Evolutionary conservation across 108 stramenopile genomes (phyloP).

Genomic region (Nitzschia palea): DNA sequence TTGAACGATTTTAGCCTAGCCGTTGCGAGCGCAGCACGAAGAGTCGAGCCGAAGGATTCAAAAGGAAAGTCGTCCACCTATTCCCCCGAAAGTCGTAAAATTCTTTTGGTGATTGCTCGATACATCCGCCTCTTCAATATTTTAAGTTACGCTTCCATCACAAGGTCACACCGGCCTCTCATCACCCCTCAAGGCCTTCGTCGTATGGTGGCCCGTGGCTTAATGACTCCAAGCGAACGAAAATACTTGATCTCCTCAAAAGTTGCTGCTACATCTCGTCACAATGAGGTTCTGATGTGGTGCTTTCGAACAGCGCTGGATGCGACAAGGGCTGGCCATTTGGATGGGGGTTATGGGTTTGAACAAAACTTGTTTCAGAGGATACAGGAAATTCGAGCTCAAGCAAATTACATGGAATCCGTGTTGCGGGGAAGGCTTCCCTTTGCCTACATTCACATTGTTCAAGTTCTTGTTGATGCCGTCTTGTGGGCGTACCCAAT

Average conservation of each 20-base stretch:
- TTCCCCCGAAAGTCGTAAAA: constrained; percentile 20
- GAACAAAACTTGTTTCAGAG: constrained; percentile 26
- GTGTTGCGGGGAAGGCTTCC: constrained; percentile 39
- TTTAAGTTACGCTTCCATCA: constrained; percentile 37
- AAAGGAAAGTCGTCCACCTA: constrained; percentile 5
- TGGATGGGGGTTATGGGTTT: constrained; percentile 34
- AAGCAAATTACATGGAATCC: constrained; percentile 17
- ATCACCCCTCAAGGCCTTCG: constrained; percentile 40
- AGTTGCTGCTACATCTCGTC: constrained; percentile 25
- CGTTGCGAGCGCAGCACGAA: constrained; percentile 23
- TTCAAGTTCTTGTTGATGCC: constrained; percentile 47
- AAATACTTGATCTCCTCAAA: constrained; percentile 13
- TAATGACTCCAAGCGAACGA: constrained; percentile 28
- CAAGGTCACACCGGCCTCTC: constrained; percentile 34
- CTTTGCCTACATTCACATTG: constrained; percentile 50
- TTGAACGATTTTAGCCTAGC: constrained; percentile 43
- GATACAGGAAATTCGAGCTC: constrained; percentile 18
- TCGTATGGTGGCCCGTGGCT: constrained; percentile 28
- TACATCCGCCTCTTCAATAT: constrained; percentile 43
- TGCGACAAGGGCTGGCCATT: constrained; percentile 30
- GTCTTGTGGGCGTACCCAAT: constrained; percentile 32
- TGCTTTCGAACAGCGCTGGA: constrained; percentile 26
- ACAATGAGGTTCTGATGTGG: constrained; percentile 40
- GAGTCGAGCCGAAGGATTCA: constrained; percentile 2
- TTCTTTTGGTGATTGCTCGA: constrained; percentile 22